Conservation (phyloP, 2,329 filamentous ascomycete genomes). For the Domatiomyces catenatus region DNA sequence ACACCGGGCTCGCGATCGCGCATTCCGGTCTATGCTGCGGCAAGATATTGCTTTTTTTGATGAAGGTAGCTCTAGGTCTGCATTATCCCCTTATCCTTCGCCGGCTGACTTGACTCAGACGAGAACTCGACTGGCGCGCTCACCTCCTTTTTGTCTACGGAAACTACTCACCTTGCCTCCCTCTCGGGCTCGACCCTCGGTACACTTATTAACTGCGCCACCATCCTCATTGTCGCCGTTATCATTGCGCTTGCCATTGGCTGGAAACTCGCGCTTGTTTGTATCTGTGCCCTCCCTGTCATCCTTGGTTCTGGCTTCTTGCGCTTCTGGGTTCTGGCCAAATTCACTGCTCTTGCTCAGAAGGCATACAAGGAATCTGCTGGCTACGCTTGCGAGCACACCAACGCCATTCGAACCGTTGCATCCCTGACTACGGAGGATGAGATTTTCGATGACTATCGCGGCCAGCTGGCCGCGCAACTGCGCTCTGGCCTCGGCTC, state of each 20-base stretch:
- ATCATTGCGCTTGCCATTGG: constrained; percentile 57
- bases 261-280: constrained; percentile 79
- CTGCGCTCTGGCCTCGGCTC: constrained; percentile 54
- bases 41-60: constrained; percentile 93
- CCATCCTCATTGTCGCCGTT: constrained; percentile 64
- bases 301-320: constrained; percentile 71
- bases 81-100: neutral
- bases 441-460: constrained; percentile 63
- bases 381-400: constrained; percentile 81
- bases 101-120: constrained; percentile 28
- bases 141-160: constrained; percentile 75
- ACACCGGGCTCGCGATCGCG: constrained; percentile 63
- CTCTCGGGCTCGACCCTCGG: constrained; percentile 77
- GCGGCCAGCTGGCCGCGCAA: constrained; percentile 48
- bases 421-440: constrained; percentile 75
- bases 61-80: constrained; percentile 19
- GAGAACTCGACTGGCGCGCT: constrained; percentile 80
- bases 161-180: constrained; percentile 77
- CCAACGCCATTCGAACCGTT: constrained; percentile 84
- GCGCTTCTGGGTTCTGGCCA: constrained; percentile 68
- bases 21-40: constrained; percentile 75
- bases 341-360: constrained; percentile 67
- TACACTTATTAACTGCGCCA: constrained; percentile 64
- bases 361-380: constrained; percentile 65
- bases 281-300: constrained; percentile 61